Evolutionary conservation across 176 grass and related monocot genomes (phyloP), one percentile per base, ranked within the genome.

Genomic region (Cenchrus fungigraminus): DNA sequence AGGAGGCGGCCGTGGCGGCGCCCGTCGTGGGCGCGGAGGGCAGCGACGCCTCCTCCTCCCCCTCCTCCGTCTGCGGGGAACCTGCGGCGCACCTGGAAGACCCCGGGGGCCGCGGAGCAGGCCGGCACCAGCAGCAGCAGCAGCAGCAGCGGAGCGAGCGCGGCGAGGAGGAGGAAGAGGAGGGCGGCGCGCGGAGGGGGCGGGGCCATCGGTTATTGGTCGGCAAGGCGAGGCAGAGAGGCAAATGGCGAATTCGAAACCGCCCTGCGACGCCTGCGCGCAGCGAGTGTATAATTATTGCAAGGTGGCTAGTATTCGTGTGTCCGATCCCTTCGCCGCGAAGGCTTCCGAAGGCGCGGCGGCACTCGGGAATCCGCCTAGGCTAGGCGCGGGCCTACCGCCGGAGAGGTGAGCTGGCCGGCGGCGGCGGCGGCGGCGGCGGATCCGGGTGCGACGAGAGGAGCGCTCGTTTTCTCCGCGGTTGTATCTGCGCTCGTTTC

Each of bases 1-100:
- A 90, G 92, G 68, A 94, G 87, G 12, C 92, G 84, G 52, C 92
- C 85, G 29, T 83, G 87, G 84, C 92, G 92, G 66, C 1, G 28
- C 47, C 56, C 29, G 69, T 94, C 92, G 74, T 94, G 92, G 49
- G 57, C 82, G 29, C 75, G 87, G 69, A 80, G 74, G 13, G 80
- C 77, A 58, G 57, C 59, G 50, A 84, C 45, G 2, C 16, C 31
- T 32, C 31, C 61, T 11, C 6, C 44, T 7, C 44, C 44, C 3
- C 58, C 63, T 1, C 32, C 71, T 4, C 28, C 49, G 8, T 42
- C 87, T 6, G 69, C 31, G 12, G 65, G 8, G 25, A 90, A 81
- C 83, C 45, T 86, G 79, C 88, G 88, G 49, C 79, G 83, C 79
- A 90, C 88, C 78, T 78, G 83, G 25, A 86, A 90, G 22, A 90